phyloP scores from a whole-genome alignment of 106 monocot species.

The Iris macrosiphon region DNA sequence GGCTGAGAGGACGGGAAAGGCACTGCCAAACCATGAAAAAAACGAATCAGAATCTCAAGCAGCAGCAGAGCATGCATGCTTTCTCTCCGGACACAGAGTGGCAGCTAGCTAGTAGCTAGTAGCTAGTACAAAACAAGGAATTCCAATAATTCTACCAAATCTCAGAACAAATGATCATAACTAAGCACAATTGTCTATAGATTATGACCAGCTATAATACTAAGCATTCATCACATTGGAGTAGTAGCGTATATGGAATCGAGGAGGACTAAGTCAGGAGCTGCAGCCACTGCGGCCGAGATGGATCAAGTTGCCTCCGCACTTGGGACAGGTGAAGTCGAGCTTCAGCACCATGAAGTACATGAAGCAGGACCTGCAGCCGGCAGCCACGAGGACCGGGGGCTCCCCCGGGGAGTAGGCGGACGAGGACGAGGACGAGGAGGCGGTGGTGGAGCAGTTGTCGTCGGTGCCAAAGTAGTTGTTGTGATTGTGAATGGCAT shows the following conservation, averaged over 20 bases:
- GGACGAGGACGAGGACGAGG: slow-evolving; percentile 35
- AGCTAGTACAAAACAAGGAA: not conserved
- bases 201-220: not conserved
- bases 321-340: slow-evolving; percentile 51
- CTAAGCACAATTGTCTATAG: not conserved
- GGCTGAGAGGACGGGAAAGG: too few species aligned
- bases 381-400: slow-evolving; percentile 51
- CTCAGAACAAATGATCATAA: not conserved
- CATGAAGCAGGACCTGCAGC: slow-evolving; percentile 87
- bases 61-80: too few species aligned
- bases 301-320: slow-evolving; percentile 58
- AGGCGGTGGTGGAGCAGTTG: slow-evolving; percentile 21
- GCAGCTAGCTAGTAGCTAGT: too few species aligned
- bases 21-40: not conserved
- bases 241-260: not conserved
- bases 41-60: slow-evolving; percentile 4
- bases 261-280: not conserved
- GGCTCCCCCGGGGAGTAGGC: not conserved
- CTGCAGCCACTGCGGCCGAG: slow-evolving; percentile 22
- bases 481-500: too few species aligned
- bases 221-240: not conserved
- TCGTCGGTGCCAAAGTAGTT: slow-evolving; percentile 7
- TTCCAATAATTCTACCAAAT: not conserved
- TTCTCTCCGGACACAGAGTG: not conserved
- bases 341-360: slow-evolving; percentile 83